Evolutionary conservation across 2,329 filamentous ascomycete genomes (phyloP).

Genomic region (Pyricularia sp.): DNA sequence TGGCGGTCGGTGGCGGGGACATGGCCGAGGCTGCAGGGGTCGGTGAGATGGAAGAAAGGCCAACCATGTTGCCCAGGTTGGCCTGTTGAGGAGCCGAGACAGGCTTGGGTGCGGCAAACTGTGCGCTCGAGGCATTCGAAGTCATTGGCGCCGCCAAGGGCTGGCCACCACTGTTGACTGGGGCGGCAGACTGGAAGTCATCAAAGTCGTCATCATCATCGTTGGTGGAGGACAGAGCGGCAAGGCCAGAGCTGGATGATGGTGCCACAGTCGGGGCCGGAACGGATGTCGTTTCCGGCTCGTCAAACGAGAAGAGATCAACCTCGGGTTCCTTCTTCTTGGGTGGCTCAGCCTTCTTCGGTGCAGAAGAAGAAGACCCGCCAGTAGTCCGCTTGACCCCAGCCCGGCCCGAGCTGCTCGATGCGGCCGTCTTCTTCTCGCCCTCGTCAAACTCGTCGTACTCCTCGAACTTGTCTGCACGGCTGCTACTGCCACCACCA

Average conservation of each 20-base stretch:
- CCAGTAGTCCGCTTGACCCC: constrained; percentile 35
- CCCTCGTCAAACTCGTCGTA: constrained; percentile 95
- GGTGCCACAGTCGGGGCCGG: constrained; percentile 30
- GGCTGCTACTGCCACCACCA: constrained; percentile 41
- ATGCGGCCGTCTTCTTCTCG: constrained; percentile 32
- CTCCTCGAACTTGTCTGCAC: constrained; percentile 79
- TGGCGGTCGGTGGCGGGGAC: constrained; percentile 45
- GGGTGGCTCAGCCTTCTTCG: constrained; percentile 56
- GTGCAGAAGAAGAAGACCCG: constrained; percentile 22
- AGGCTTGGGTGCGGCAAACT: constrained; percentile 75
- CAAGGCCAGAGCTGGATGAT: constrained; percentile 36
- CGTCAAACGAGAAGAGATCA: constrained; percentile 90
- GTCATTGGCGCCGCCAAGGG: constrained; percentile 38
- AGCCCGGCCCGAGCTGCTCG: constrained; percentile 37
- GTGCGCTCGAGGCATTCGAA: constrained; percentile 47
- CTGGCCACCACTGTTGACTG: constrained; percentile 35
- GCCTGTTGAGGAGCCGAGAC: constrained; percentile 74
- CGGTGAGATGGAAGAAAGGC: constrained; percentile 73
- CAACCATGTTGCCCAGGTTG: constrained; percentile 71
- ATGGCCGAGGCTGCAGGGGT: constrained; percentile 43
- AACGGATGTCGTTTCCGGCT: constrained; percentile 41
- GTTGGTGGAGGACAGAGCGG: constrained; percentile 37
- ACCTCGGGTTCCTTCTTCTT: constrained; percentile 85
- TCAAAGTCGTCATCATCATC: constrained; percentile 95
- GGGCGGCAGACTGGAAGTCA: constrained; percentile 86